Evolutionary conservation across 1,139 yeast species (phyloP).

Genomic region (Blastobotrys ciferrii): DNA sequence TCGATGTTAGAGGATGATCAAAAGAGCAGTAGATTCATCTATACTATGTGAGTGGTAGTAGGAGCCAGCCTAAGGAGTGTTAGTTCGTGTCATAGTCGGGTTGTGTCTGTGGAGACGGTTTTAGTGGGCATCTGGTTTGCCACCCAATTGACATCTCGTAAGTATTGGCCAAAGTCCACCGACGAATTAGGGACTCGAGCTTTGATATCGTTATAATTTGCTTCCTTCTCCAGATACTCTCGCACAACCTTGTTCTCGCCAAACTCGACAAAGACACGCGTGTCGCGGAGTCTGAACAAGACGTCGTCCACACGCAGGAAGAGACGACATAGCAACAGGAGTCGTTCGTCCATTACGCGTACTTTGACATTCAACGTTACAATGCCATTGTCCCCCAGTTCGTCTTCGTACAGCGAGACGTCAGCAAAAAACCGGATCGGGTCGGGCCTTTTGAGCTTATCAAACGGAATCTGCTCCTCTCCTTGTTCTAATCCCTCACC

Average conservation of each 20-base stretch:
- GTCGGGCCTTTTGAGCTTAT: constrained; percentile 67
- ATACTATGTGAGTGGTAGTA: too few species aligned
- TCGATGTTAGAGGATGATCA: too few species aligned
- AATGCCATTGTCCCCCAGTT: constrained; percentile 93
- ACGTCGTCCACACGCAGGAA: constrained; percentile 90
- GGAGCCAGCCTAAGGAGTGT: not conserved
- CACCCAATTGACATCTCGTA: constrained; percentile 86
- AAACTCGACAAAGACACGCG: constrained; percentile 80
- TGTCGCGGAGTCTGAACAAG: constrained; percentile 76
- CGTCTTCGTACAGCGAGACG: constrained; percentile 86
- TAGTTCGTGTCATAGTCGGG: not conserved
- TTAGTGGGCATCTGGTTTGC: constrained; percentile 54
- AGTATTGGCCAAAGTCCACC: constrained; percentile 68
- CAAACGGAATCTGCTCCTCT: constrained; percentile 56
- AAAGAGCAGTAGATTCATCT: not conserved
- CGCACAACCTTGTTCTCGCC: constrained; percentile 61
- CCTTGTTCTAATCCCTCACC: constrained; percentile 25
- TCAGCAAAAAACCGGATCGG: constrained; percentile 90
- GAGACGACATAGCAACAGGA: constrained; percentile 70
- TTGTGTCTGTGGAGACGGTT: constrained; percentile 10
- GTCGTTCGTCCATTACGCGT: constrained; percentile 83
- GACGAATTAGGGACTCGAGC: constrained; percentile 44
- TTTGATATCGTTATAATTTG: constrained; percentile 56
- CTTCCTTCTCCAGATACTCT: constrained; percentile 77
- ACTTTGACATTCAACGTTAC: constrained; percentile 73